Base-by-base conservation (phyloP, 495 filamentous ascomycete genomes). In the Penicillium taxi region DNA sequence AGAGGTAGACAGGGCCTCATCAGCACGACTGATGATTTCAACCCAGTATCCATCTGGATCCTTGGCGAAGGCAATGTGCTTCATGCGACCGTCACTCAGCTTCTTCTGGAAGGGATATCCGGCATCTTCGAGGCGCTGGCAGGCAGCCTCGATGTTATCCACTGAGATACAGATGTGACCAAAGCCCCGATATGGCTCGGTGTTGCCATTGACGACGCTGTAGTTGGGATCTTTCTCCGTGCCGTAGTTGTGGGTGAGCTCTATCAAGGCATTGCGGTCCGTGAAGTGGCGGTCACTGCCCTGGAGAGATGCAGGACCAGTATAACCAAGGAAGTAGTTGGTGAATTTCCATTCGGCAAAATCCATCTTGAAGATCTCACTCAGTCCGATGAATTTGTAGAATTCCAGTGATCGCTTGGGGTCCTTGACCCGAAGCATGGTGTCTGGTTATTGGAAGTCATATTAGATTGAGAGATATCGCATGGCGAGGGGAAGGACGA, bases 41-140 rank as follows among this genome's bases (percentile, higher is more conserved):
- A 89, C 83, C 84, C 89, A 96, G 61, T 96, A 96, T 9, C 81
- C 81, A 61, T 96, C 90, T 3, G 91, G 91, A 52, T 96, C 91
- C 41, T 94, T 73, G 4, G 71, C 91, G 52, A 96, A 98, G 1
- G 90, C 91, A 48, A 96, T 93, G 48, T 82, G 65, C 44, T 73
- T 74, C 86, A 95, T 95, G 14, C 80, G 73, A 0, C 90, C 91
- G 36, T 98, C 90, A 2, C 75, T 74, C 25, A 96, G 58, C 55
- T 83, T 88, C 78, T 98, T 96, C 73, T 96, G 84, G 67, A 96
- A 96, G 18, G 70, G 70, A 59, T 95, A 94, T 0, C 88, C 88
- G 4, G 84, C 86, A 44, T 87, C 84, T 59, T 90, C 86, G 48
- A 98, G 70, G 39, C 86, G 73, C 66, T 84, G 62, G 70, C 91